phyloP scores from a whole-genome alignment of 805 yeast genomes.

The Cyberlindnera xylosilytica region DNA sequence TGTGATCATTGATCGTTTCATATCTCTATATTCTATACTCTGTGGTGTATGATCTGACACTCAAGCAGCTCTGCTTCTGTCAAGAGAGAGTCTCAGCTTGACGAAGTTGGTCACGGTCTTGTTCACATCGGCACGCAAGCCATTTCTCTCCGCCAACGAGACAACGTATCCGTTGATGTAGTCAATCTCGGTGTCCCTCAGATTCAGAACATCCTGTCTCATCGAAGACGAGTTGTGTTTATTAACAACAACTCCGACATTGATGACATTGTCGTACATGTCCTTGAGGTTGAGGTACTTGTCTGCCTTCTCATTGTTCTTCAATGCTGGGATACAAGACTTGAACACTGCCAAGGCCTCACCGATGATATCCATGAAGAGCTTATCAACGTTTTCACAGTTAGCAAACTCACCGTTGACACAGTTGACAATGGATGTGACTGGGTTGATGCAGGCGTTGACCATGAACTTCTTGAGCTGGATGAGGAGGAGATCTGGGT shows the following conservation, averaged over 20 bases:
- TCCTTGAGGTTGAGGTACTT: conserved; percentile 28
- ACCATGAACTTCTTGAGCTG: conserved; percentile 76
- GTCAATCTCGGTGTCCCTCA: conserved; percentile 70
- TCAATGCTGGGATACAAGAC: conserved; percentile 29
- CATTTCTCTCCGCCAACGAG: conserved; percentile 45
- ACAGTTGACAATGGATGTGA: conserved; percentile 76
- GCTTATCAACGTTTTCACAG: conserved; percentile 36
- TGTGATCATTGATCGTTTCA: no score
- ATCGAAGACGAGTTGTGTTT: conserved; percentile 51
- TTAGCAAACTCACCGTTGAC: conserved; percentile 72
- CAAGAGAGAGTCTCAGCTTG: conserved; percentile 29
- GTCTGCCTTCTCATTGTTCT: conserved; percentile 22
- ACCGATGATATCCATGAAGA: conserved; percentile 32
- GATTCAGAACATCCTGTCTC: conserved; percentile 51
- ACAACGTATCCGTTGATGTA: conserved; percentile 82
- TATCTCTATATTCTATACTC: no score
- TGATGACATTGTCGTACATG: conserved; percentile 35
- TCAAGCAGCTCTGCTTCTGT: conserved; percentile 16
- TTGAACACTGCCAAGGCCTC: conserved; percentile 33
- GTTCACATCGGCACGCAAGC: conserved; percentile 32
- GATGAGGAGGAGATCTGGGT: conserved; percentile 47
- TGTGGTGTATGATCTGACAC: no score
- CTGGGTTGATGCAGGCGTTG: conserved; percentile 81
- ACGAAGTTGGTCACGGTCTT: conserved; percentile 33
- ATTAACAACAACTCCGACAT: conserved; percentile 43